Conservation (phyloP, 2,329 filamentous ascomycete genomes). For the Blastomyces silverae region DNA sequence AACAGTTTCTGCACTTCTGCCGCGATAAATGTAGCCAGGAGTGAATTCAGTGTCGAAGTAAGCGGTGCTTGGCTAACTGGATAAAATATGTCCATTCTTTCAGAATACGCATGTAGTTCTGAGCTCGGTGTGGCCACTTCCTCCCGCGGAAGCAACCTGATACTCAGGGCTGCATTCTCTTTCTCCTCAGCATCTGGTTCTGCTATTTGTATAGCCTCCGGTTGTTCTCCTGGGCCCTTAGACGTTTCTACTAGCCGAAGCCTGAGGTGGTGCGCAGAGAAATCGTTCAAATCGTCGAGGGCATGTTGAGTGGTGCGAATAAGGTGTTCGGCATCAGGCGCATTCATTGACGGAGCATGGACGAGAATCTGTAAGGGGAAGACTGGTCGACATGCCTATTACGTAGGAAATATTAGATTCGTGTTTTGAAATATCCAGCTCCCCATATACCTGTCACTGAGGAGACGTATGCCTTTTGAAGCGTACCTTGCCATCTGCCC, state of each 20-base stretch:
- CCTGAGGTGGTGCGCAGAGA: slow-evolving; percentile 74
- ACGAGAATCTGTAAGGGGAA: slow-evolving; percentile 81
- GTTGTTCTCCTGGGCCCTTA: slow-evolving; percentile 19
- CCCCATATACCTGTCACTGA: background rate
- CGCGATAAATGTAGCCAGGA: slow-evolving; percentile 70
- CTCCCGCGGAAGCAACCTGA: slow-evolving; percentile 58
- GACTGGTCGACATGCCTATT: slow-evolving; percentile 74
- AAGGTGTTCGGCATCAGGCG: slow-evolving; percentile 63
- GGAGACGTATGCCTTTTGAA: background rate
- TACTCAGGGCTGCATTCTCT: slow-evolving; percentile 53
- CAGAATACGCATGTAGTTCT: slow-evolving; percentile 60
- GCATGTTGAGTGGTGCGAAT: slow-evolving; percentile 76
- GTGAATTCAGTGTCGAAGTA: slow-evolving; percentile 61
- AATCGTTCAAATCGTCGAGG: slow-evolving; percentile 79
- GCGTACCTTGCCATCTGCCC: slow-evolving; percentile 79
- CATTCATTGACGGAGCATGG: slow-evolving; percentile 59
- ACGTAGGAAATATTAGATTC: slow-evolving; percentile 18
- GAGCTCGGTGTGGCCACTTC: slow-evolving; percentile 49
- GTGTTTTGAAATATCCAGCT: slow-evolving; percentile 6
- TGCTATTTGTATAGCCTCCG: background rate
- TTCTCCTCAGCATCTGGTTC: slow-evolving; percentile 15
- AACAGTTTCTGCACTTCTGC: slow-evolving; percentile 71
- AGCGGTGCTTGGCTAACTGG: slow-evolving; percentile 61
- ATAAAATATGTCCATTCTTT: slow-evolving; percentile 72
- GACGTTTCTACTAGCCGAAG: slow-evolving; percentile 53